Evolutionary conservation across 2,329 filamentous ascomycete genomes (phyloP), one percentile per base, ranked within the genome.

Genomic region (Elsinoe fawcettii): DNA sequence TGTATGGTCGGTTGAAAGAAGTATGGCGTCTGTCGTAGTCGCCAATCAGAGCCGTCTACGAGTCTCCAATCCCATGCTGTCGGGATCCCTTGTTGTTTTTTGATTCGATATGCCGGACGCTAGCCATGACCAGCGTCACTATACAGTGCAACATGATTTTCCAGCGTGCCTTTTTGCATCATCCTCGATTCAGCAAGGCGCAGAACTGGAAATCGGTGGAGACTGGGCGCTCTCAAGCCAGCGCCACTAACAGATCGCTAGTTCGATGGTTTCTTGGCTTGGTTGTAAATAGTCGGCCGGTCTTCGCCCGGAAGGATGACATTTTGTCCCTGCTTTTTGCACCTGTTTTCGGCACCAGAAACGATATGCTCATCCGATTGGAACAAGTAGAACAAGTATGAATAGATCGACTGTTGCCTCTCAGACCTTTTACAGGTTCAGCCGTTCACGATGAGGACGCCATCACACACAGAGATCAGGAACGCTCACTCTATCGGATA

Each of bases 251-350:
- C 41, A 44, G 22, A 44, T 44, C 18, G 18, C 22, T 44, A 44
- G 44, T n/a, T 30, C 23, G 23, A 30, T 49, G 12, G 23, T 49
- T 49, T 30, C 44, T 49, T 49, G 44, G 41, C 41, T 44, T 44
- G 41, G 41, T 44, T 44, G 41, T 46, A 23, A n/a, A 25, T n/a
- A 46, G 23, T 51, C 46, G 46, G 46, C 46, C 46, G 46, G 46
- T 51, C 46, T 51, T 51, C 46, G 46, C 46, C 46, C 46, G 46
- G 46, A 34, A 27, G 25, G 3, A 32, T 32, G 30, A 5, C 16
- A 20, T 18, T 11, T 18, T 18, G 25, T 51, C 46, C 25, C 25
- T 49, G 27, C 23, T 51, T 22, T 32, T 16, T 20, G 25, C 11
- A 25, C 18, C 46, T 20, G 23, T 34, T 32, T 4, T 34, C 25